phyloP scores from a whole-genome alignment of 768 basidiomycete genomes.

The Sutorius australiensis region DNA sequence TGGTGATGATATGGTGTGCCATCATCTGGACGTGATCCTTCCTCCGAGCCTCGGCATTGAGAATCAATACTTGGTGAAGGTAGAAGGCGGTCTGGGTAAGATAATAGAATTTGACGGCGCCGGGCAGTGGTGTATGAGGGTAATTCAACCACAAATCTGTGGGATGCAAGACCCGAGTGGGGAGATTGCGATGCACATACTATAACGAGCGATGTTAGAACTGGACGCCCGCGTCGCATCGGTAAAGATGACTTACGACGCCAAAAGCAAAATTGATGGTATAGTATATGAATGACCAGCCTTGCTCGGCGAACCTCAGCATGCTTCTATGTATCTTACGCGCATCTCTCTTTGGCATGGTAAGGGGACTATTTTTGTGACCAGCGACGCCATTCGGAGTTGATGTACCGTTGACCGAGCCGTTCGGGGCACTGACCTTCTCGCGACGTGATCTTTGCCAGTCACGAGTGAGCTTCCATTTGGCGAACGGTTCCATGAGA shows the following conservation, averaged over 20 bases:
- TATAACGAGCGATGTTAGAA: constrained; percentile 31
- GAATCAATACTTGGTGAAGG: constrained; percentile 83
- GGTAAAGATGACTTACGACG: constrained; percentile 55
- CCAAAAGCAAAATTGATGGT: constrained; percentile 72
- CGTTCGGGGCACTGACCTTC: constrained; percentile 23
- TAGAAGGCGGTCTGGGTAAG: constrained; percentile 85
- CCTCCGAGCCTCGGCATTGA: constrained; percentile 88
- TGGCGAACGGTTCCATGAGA: constrained; percentile 78
- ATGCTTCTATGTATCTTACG: constrained; percentile 67
- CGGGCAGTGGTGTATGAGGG: constrained; percentile 79
- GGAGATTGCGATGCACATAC: constrained; percentile 78
- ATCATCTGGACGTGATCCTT: constrained; percentile 98
- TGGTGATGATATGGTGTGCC: constrained; percentile 89
- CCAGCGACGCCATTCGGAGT: constrained; percentile 30
- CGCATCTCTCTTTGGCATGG: constrained; percentile 43
- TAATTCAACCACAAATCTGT: constrained; percentile 72
- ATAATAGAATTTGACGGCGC: constrained; percentile 85
- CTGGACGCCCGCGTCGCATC: constrained; percentile 1
- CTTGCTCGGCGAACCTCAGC: constrained; percentile 91
- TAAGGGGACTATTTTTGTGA: constrained; percentile 13
- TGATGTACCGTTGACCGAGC: constrained; percentile 19
- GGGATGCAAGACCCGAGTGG: constrained; percentile 62
- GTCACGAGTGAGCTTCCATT: constrained; percentile 65
- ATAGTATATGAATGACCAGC: constrained; percentile 86
- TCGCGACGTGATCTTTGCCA: constrained; percentile 30